Base-by-base conservation (phyloP, 768 basidiomycete genomes). In the Suillus hirtellus region DNA sequence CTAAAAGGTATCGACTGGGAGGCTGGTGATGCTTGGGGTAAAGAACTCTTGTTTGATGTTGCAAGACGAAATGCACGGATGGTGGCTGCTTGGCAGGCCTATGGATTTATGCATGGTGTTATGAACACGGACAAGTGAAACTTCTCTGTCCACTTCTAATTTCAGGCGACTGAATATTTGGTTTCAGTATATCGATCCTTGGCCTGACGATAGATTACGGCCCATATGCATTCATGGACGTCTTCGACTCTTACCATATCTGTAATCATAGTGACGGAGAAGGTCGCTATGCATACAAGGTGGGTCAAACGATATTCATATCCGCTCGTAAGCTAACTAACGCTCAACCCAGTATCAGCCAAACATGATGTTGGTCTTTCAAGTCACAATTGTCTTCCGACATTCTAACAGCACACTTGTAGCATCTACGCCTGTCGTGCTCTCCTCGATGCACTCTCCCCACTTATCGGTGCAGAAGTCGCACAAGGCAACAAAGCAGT, bases 11-110 rank as follows among this genome's bases (percentile, higher is more conserved):
- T 84, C 64, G 78, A 80, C 70, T 71, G 80, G 34, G 67, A 72
- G 19, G 70, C 71, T n/a, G 83, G 81, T 1, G 78, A 84, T 34
- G 79, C 86, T 4, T 95, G 92, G 93, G 92, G 85, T 4, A 80
- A 80, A 71, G 79, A 84, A 52, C 74, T 98, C 52, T 82, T 96
- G 2, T 76, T 88, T 66, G 95, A 97, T 68, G 87, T 87, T 0
- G 88, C 93, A 17, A 85, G 83, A 73, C 80, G 95, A 70, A 99
- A 97, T 71, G 96, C 92, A 50, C 80, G 79, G 72, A 99, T 96
- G 92, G 92, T 95, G 0, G 97, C 95, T 11, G 90, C 84, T 4
- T 99, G 97, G 97, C 96, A 99, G 76, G 93, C 86, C 8, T 92
- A 90, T 73, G 94, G 94, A 1, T 95, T 92, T 73, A 93, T 95